Evolutionary conservation across 2,329 filamentous ascomycete species (phyloP).

Genomic region (Stachybotrys chlorohalonatus): DNA sequence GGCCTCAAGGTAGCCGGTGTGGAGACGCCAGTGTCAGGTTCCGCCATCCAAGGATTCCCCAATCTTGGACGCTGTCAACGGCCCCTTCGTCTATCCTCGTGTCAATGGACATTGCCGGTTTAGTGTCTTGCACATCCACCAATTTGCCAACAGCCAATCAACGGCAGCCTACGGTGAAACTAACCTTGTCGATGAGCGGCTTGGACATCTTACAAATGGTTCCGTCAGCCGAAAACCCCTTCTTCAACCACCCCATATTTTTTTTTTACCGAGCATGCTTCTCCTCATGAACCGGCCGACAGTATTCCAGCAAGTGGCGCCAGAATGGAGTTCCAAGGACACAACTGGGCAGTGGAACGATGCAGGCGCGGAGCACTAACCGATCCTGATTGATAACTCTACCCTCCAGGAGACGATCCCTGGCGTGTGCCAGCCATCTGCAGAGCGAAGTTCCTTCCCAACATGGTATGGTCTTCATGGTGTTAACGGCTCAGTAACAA

Average conservation of each 20-base stretch:
- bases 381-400: neutral
- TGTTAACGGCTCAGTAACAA: neutral
- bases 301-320: too few relatives aligned
- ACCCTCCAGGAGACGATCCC: neutral
- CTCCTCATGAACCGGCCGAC: too few relatives aligned
- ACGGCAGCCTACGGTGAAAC: neutral
- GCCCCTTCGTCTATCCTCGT: too few relatives aligned
- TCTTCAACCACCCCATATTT: neutral
- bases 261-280: too few relatives aligned
- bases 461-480: neutral
- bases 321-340: too few relatives aligned
- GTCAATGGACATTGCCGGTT: too few relatives aligned
- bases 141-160: neutral
- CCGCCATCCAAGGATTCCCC: too few relatives aligned
- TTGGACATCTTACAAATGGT: neutral
- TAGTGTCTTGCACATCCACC: neutral
- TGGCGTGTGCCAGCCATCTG: neutral
- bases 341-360: neutral
- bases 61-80: too few relatives aligned
- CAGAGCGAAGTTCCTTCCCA: neutral
- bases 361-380: neutral
- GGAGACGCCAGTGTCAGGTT: too few relatives aligned
- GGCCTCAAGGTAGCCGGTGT: too few relatives aligned
- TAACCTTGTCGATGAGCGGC: neutral
- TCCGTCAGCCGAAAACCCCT: neutral